Evolutionary conservation across 331 rosid genomes (phyloP).

Genomic region (Prunus yedoensis): DNA sequence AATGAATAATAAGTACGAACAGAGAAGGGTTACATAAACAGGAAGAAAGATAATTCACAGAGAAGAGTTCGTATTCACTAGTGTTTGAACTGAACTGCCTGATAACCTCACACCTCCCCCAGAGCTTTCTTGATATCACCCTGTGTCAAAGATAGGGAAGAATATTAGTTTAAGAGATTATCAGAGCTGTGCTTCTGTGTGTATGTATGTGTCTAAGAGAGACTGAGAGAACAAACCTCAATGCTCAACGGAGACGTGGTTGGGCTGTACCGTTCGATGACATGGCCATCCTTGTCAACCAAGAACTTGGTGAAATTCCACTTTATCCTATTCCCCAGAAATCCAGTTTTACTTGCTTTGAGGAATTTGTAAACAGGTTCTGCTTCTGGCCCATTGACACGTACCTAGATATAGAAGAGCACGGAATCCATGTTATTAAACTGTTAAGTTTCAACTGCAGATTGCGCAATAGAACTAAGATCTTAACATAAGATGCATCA

Average conservation of each 20-base stretch:
- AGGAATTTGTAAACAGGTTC: constrained; percentile 70
- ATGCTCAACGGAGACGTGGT: constrained; percentile 62
- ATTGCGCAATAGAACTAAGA: neutral
- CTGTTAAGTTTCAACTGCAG: neutral
- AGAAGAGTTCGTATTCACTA: neutral
- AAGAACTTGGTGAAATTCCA: constrained; percentile 98
- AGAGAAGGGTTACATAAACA: neutral
- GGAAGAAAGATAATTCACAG: neutral
- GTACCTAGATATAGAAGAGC: constrained; percentile 43
- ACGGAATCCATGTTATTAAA: constrained; percentile 20
- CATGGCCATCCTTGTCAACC: constrained; percentile 65
- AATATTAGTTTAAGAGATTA: neutral
- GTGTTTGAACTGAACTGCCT: constrained; percentile 1
- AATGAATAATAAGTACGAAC: neutral
- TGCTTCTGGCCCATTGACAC: constrained; percentile 68
- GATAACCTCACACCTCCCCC: constrained; percentile 47
- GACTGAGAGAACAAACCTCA: constrained; percentile 50
- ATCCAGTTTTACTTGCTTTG: constrained; percentile 64
- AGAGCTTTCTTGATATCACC: constrained; percentile 77
- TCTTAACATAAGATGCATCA: neutral
- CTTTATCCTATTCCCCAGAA: constrained; percentile 65
- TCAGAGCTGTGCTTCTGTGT: neutral
- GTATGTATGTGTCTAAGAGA: neutral
- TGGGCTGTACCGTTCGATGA: constrained; percentile 64
- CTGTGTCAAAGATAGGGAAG: constrained; percentile 41